Percentiles rank a stretch among this genome's conserved stretches.
Evolutionary conservation across 208 protist species (phyloP).

Genomic region (Trypanosoma boissoni): DNA sequence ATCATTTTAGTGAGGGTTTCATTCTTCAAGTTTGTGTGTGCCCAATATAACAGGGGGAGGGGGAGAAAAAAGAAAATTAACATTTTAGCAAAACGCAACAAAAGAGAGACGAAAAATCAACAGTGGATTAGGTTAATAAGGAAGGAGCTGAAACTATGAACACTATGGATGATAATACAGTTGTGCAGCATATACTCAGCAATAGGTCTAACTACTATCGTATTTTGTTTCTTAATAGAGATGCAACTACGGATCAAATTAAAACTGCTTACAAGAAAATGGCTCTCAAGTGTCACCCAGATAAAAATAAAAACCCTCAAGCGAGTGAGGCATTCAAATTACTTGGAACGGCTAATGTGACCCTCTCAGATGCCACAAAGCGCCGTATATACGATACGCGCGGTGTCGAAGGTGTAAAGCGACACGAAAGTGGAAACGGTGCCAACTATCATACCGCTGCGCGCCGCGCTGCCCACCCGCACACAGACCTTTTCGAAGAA

Average conservation of each 20-base stretch:
- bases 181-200: slow-evolving; percentile 76
- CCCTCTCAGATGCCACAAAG: slow-evolving; percentile 73
- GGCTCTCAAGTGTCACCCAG: slow-evolving; percentile 87
- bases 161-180: slow-evolving; percentile 53
- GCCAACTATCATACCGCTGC: slow-evolving; percentile 15
- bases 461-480: slow-evolving; percentile 10
- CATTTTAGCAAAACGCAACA: background rate
- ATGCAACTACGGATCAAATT: slow-evolving; percentile 60
- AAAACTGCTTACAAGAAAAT: slow-evolving; percentile 87
- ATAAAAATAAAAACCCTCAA: slow-evolving; percentile 83
- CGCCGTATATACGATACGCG: slow-evolving; percentile 77
- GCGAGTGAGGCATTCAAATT: slow-evolving; percentile 90
- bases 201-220: slow-evolving; percentile 79
- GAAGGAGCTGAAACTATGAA: slow-evolving; percentile 34
- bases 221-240: slow-evolving; percentile 64
- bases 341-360: slow-evolving; percentile 69
- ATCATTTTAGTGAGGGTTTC: background rate
- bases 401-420: slow-evolving; percentile 78
- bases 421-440: slow-evolving; percentile 62
- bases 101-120: slow-evolving; percentile 3
- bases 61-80: background rate
- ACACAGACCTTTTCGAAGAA: slow-evolving; percentile 69
- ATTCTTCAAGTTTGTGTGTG: too few relatives aligned
- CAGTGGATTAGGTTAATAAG: background rate
- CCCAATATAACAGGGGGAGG: slow-evolving; percentile 8